Evolutionary conservation across 2,329 filamentous ascomycete genomes (phyloP), one percentile per base, ranked within the genome.

Genomic region (Pyricularia pennisetigena): DNA sequence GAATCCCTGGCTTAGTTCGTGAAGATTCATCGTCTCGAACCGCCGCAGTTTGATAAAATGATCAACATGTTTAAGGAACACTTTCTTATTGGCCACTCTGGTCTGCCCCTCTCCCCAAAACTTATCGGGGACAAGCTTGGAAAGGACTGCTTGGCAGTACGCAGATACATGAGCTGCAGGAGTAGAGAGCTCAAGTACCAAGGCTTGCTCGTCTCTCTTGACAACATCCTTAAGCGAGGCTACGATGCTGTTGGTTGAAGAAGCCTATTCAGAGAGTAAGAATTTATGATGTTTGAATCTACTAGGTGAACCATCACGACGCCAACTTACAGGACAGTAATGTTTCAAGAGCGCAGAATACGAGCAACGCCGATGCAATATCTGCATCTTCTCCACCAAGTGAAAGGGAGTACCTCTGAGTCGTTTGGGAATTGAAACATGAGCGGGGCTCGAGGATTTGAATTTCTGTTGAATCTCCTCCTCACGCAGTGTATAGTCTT

Each of bases 401-500:
- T 82, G 76, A 59, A 85, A 77, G 0, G 82, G 76, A 4, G 79
- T 77, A 1, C 91, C 91, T 71, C 91, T 86, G 24, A 98, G 82
- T 70, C 91, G 80, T 75, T 86, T 92, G 2, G 90, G 90, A 5
- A 87, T 72, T 67, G 82, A 78, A 24, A 76, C 68, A 70, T 76
- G 72, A 30, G 67, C 6, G 57, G 30, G 12, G 28, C 70, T 75
- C 8, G 71, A 74, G 8, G 75, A 74, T 23, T 35, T 24, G 49
- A 80, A 79, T 67, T 77, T 78, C 14, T 73, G 72, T 9, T 75
- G 71, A 23, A 97, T 94, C 74, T 98, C 94, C 12, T 91, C 85
- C 74, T 98, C 94, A 23, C 94, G 88, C 12, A 93, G 76, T 0
- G 90, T 94, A 75, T 97, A 97, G 76, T 97, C 93, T 74, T 92